Conservation (phyloP, 805 yeast species). For the Saturnispora diversa region DNA sequence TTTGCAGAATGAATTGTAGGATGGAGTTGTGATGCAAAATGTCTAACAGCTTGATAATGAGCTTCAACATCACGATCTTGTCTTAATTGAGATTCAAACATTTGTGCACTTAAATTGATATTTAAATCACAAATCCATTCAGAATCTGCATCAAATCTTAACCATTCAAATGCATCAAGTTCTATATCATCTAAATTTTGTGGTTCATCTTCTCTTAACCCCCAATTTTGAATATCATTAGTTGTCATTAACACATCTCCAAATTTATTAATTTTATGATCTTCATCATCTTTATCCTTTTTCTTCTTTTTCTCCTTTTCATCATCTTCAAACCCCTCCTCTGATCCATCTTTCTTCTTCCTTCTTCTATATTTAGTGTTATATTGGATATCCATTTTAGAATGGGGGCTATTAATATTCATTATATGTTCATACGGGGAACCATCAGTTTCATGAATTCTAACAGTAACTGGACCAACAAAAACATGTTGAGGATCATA, state of each 20-base stretch:
- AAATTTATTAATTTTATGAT: slow-evolving; percentile 35
- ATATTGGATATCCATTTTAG: slow-evolving; percentile 88
- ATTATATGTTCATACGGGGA: slow-evolving; percentile 98
- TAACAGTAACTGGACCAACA: slow-evolving; percentile 91
- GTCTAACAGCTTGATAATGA: slow-evolving; percentile 73
- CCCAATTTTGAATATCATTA: slow-evolving; percentile 63
- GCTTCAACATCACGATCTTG: slow-evolving; percentile 97
- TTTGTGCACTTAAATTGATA: slow-evolving; percentile 86
- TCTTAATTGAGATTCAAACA: slow-evolving; percentile 88
- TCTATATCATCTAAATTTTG: slow-evolving; percentile 27
- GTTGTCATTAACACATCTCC: slow-evolving; percentile 70
- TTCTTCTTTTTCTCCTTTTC: slow-evolving; percentile 21
- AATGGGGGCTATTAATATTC: slow-evolving; percentile 73
- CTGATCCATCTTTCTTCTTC: slow-evolving; percentile 50
- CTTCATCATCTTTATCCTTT: slow-evolving; percentile 21
- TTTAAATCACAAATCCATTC: slow-evolving; percentile 88
- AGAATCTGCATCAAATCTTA: slow-evolving; percentile 93
- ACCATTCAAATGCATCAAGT: slow-evolving; percentile 89
- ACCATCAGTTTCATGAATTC: slow-evolving; percentile 97
- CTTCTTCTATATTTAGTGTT: slow-evolving; percentile 86
- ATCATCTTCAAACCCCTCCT: slow-evolving; percentile 22
- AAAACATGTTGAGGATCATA: slow-evolving; percentile 45
- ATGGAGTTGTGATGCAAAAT: slow-evolving; percentile 53
- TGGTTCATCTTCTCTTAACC: slow-evolving; percentile 37
- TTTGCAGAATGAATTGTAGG: slow-evolving; percentile 66